Evolutionary conservation across 1,139 yeast genomes (phyloP).

Genomic region (Debaryomycetaceae sp.): DNA sequence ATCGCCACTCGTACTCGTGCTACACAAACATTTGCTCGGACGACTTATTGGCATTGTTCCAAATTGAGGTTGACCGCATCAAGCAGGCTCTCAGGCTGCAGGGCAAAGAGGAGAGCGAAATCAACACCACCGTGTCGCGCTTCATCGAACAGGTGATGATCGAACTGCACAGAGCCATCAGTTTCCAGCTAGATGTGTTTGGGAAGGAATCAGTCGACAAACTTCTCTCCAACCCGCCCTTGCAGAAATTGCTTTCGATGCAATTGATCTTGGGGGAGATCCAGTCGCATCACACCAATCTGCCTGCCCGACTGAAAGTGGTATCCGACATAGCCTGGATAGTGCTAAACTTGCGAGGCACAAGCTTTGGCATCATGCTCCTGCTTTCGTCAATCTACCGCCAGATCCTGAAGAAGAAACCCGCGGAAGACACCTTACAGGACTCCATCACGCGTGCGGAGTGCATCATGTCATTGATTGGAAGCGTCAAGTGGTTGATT

Average conservation of each 20-base stretch:
- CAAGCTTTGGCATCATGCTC: slow-evolving; percentile 73
- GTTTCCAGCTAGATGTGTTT: slow-evolving; percentile 60
- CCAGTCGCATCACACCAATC: slow-evolving; percentile 27
- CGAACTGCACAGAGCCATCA: slow-evolving; percentile 67
- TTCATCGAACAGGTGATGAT: slow-evolving; percentile 45
- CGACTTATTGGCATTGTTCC: slow-evolving; percentile 58
- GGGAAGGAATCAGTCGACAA: slow-evolving; percentile 68
- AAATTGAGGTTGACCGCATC: slow-evolving; percentile 37
- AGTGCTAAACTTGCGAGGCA: slow-evolving; percentile 61
- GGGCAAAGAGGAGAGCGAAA: slow-evolving; percentile 14
- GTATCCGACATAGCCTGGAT: slow-evolving; percentile 63
- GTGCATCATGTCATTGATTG: slow-evolving; percentile 57
- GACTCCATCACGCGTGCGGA: slow-evolving; percentile 58
- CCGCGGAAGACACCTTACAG: slow-evolving; percentile 44
- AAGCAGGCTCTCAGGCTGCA: slow-evolving; percentile 12
- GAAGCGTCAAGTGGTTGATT: slow-evolving; percentile 74
- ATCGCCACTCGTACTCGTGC: slow-evolving; percentile 64
- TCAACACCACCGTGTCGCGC: slow-evolving; percentile 24
- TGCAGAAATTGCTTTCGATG: slow-evolving; percentile 59
- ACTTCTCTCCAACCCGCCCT: slow-evolving; percentile 66
- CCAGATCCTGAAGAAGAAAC: slow-evolving; percentile 49
- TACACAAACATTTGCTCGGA: slow-evolving; percentile 61
- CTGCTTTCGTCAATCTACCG: slow-evolving; percentile 60
- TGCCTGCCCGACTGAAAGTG: slow-evolving; percentile 29
- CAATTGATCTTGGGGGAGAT: slow-evolving; percentile 66